phyloP scores from a whole-genome alignment of 2,329 filamentous ascomycete species.

The Fusarium tupiense region DNA sequence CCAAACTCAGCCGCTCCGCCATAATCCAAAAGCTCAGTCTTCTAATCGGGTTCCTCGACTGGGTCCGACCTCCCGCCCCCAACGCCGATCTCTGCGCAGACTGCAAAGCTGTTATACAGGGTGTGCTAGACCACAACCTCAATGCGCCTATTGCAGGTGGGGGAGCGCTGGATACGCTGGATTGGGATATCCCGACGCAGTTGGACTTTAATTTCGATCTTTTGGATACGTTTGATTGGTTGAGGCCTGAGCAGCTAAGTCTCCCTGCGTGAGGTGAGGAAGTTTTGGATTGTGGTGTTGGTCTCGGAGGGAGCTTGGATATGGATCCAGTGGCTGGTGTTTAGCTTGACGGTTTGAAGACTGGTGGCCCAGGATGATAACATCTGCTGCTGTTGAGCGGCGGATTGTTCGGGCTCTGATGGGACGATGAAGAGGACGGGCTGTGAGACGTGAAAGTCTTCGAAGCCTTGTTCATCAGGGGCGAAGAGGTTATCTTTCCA shows the following conservation, averaged over 20 bases:
- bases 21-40: constrained; percentile 64
- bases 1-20: constrained; percentile 55
- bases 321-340: constrained; percentile 50
- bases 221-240: constrained; percentile 61
- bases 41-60: constrained; percentile 61
- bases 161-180: constrained; percentile 40
- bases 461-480: constrained; percentile 38
- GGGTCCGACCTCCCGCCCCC: constrained; percentile 58
- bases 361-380: constrained; percentile 42
- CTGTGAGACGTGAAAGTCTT: constrained; percentile 25
- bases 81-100: constrained; percentile 59
- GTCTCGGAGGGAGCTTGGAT: constrained; percentile 42
- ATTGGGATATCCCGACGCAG: constrained; percentile 49
- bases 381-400: constrained; percentile 42
- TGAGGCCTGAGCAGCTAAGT: constrained; percentile 40
- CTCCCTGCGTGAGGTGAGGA: constrained; percentile 14
- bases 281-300: constrained; percentile 38
- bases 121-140: constrained; percentile 60
- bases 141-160: constrained; percentile 48
- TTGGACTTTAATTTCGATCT: constrained; percentile 58
- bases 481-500: constrained; percentile 43
- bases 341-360: constrained; percentile 50
- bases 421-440: constrained; percentile 41
- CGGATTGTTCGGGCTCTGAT: constrained; percentile 12
- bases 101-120: constrained; percentile 59